Evolutionary conservation across 2,329 filamentous ascomycete species (phyloP).

Genomic region (Metarhizium anisopliae): DNA sequence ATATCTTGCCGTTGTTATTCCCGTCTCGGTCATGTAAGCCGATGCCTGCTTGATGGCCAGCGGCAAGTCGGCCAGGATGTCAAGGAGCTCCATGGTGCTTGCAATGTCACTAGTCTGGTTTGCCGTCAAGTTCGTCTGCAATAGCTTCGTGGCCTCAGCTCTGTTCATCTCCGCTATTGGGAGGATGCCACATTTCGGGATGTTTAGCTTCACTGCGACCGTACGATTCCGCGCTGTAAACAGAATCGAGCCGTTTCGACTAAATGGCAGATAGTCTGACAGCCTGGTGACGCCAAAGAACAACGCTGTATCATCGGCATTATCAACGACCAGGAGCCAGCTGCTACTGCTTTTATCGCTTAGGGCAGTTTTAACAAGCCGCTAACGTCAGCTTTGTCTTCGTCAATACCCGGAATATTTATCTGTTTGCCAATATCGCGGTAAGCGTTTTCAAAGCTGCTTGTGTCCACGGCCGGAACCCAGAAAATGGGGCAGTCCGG

Average conservation of each 20-base stretch:
- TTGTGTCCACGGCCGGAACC: conserved; percentile 21
- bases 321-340: conserved; percentile 37
- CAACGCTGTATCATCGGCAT: conserved; percentile 29
- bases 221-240: conserved; percentile 9
- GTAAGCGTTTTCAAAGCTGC: conserved; percentile 26
- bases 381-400: conserved; percentile 25
- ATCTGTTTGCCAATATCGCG: conserved; percentile 21
- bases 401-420: conserved; percentile 17
- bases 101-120: conserved; percentile 12
- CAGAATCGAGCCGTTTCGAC: conserved; percentile 8
- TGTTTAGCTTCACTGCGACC: conserved; percentile 5
- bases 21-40: conserved; percentile 23
- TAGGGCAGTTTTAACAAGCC: conserved; percentile 24
- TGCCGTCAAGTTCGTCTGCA: conserved; percentile 11
- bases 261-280: conserved; percentile 9
- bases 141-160: conserved; percentile 13
- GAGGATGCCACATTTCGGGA: conserved; percentile 4
- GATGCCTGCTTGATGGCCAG: conserved; percentile 27
- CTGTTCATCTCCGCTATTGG: conserved; percentile 15
- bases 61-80: conserved; percentile 20
- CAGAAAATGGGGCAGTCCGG: conserved; percentile 31
- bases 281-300: conserved; percentile 15
- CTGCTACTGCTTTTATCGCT: conserved; percentile 14
- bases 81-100: conserved; percentile 16
- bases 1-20: conserved; percentile 16